These are phyloP conservation scores for Lepidium aucheri DNA, from an alignment of 345 rosid species.

Conservation along the genomic window DNA sequence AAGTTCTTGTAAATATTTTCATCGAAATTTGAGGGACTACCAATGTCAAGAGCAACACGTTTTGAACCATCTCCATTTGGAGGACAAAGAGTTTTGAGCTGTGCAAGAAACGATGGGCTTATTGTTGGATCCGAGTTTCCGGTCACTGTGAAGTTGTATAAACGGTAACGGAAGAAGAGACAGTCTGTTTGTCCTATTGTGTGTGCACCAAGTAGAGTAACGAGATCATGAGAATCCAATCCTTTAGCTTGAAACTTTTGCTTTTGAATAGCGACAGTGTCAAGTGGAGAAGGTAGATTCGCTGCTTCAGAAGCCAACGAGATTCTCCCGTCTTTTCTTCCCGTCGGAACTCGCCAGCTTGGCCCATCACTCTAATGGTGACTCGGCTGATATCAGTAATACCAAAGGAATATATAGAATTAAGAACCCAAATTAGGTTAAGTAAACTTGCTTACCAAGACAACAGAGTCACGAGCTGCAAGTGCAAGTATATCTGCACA, in stretches of 20 bases:
- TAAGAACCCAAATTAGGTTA: not conserved
- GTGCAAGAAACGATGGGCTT: conserved; percentile 42
- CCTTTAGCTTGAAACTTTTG: conserved; percentile 59
- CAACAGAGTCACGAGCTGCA: conserved; percentile 49
- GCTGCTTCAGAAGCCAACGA: conserved; percentile 44
- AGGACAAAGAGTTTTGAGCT: conserved; percentile 55
- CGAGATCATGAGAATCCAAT: conserved; percentile 57
- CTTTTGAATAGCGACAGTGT: conserved; percentile 43
- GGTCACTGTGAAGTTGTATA: conserved; percentile 62
- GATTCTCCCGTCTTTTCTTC: conserved; percentile 68
- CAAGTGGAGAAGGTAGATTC: conserved; percentile 56
- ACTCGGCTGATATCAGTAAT: not conserved
- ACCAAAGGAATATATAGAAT: not conserved
- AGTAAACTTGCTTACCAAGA: conserved; percentile 24
- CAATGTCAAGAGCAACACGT: conserved; percentile 50
- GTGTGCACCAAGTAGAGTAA: conserved; percentile 65
- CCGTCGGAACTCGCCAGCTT: conserved; percentile 67
- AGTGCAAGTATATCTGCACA: conserved; percentile 52
- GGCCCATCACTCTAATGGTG: conserved; percentile 49
- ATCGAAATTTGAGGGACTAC: conserved; percentile 46
- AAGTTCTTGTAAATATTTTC: conserved; percentile 51
- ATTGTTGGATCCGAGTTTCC: conserved; percentile 64
- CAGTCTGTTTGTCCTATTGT: conserved; percentile 73
- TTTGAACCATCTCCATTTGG: conserved; percentile 45
- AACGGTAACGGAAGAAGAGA: conserved; percentile 48